These are phyloP conservation scores for Fusarium paranaense DNA, from an alignment of 2,329 filamentous ascomycete genomes.

Conservation along the genomic window DNA sequence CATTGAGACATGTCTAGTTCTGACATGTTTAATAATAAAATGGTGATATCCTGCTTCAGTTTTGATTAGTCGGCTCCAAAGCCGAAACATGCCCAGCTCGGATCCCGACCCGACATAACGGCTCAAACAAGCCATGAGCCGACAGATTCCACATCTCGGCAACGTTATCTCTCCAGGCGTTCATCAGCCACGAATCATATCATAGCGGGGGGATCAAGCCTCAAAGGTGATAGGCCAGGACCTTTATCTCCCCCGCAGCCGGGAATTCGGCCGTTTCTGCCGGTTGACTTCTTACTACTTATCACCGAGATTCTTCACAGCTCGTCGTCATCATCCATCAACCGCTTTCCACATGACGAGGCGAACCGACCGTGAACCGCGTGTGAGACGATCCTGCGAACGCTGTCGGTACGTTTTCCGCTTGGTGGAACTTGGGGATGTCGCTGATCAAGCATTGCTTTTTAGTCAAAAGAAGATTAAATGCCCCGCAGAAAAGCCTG, in stretches of 20 bases:
- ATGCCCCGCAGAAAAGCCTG: conserved; percentile 41
- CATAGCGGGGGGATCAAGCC: background rate
- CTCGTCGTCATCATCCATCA: background rate
- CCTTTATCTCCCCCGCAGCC: background rate
- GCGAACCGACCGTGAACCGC: conserved; percentile 6
- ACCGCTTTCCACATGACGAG: conserved; percentile 5
- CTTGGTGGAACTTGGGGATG: background rate
- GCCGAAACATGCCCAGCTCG: background rate
- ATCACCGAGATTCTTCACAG: background rate
- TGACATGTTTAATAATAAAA: background rate
- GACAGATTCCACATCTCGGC: background rate
- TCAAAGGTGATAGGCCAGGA: background rate
- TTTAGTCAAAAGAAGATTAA: conserved; percentile 41
- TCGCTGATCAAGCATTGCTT: background rate
- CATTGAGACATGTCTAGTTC: background rate
- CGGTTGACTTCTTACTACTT: background rate
- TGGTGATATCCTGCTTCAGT: background rate
- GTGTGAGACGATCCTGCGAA: conserved; percentile 40
- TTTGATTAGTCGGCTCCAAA: background rate
- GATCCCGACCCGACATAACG: background rate
- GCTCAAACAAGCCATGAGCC: background rate
- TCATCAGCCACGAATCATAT: background rate
- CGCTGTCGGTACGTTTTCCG: conserved; percentile 33
- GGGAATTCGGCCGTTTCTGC: background rate
- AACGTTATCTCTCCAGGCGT: background rate